A percentile compares a stretch with the other conserved stretches of the same genome.
These are phyloP conservation scores for Cyberlindnera suaveolens DNA, from an alignment of 805 yeast species.

Conservation along the genomic window DNA sequence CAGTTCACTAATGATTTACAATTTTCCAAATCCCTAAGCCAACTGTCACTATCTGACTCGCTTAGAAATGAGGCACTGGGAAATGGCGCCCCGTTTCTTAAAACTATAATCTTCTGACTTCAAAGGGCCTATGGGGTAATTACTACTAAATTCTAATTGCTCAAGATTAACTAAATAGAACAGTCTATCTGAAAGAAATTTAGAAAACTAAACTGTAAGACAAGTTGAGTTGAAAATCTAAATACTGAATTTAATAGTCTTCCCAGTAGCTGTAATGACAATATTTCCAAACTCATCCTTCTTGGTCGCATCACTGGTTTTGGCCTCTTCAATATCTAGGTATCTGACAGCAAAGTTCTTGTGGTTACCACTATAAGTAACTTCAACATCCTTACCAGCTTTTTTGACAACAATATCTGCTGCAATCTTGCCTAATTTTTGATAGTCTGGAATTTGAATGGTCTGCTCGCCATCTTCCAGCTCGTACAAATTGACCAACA, in stretches of 20 bases:
- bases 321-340: constrained; percentile 5
- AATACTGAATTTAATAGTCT: neutral
- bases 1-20: no score
- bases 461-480: constrained; percentile 14
- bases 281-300: constrained; percentile 13
- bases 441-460: constrained; percentile 14
- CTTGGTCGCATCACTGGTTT: neutral
- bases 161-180: no score
- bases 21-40: no score
- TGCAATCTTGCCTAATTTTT: constrained; percentile 8
- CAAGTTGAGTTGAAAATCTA: neutral
- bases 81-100: no score
- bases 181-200: no score
- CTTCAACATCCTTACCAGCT: constrained; percentile 1
- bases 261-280: constrained; percentile 5
- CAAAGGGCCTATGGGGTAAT: no score
- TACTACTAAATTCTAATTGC: no score
- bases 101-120: no score
- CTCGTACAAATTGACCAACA: constrained; percentile 14
- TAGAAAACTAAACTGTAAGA: no score
- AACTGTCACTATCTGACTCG: no score
- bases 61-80: no score
- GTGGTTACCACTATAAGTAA: constrained; percentile 4
- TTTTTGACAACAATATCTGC: constrained; percentile 11
- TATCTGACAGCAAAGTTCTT: constrained; percentile 14